phyloP scores from a whole-genome alignment of 2,329 filamentous ascomycete species.

The Hymenotorrendiella dingleyae region DNA sequence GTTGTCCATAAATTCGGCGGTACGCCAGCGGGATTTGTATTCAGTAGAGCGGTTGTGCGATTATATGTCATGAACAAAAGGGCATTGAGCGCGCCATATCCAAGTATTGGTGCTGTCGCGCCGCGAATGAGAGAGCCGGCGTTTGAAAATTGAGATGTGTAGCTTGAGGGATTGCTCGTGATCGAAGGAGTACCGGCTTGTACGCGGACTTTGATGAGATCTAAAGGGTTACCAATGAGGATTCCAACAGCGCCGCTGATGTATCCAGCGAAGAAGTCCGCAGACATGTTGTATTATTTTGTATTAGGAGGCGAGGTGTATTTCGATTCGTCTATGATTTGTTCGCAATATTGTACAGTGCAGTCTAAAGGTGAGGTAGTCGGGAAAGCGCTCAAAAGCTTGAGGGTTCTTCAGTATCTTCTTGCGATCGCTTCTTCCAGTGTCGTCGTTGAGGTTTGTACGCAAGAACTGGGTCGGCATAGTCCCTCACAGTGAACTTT shows the following conservation, averaged over 20 bases:
- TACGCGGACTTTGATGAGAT: conserved; percentile 72
- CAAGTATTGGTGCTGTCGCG: conserved; percentile 76
- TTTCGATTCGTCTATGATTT: not conserved
- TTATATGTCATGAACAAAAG: conserved; percentile 90
- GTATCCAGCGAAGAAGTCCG: conserved; percentile 93
- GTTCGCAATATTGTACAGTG: conserved; percentile 3
- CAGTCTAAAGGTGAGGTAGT: no score
- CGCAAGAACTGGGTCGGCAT: conserved; percentile 19
- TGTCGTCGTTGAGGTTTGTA: conserved; percentile 11
- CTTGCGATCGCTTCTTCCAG: conserved; percentile 8
- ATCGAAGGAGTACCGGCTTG: conserved; percentile 52
- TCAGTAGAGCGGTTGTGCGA: conserved; percentile 63
- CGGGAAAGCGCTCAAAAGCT: no score
- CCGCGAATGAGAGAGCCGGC: conserved; percentile 49
- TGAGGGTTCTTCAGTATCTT: not conserved
- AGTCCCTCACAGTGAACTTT: conserved; percentile 17
- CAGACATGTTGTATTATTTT: conserved; percentile 23
- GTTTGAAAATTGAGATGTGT: conserved; percentile 32
- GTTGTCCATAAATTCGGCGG: conserved; percentile 56
- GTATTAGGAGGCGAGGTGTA: not conserved
- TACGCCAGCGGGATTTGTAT: conserved; percentile 25
- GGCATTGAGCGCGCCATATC: conserved; percentile 87
- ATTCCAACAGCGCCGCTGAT: conserved; percentile 81
- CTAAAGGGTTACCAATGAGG: conserved; percentile 80
- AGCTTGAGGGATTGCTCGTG: conserved; percentile 17